Percentiles rank a stretch among this genome's conserved stretches.
phyloP scores from a whole-genome alignment of 768 basidiomycete genomes.

The Obba rivulosa region DNA sequence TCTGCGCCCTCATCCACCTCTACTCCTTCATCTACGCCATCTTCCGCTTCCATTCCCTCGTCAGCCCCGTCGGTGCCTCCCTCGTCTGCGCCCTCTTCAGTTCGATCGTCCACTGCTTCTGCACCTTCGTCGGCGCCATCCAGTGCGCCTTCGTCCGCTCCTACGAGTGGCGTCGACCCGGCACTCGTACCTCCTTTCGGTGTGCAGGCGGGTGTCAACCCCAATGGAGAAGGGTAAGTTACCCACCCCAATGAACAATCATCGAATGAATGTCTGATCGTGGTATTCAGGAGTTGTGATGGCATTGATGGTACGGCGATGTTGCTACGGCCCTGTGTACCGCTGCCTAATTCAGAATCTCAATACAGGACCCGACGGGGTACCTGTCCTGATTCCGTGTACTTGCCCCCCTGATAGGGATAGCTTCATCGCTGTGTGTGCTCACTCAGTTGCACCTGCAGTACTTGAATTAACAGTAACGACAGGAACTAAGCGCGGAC shows the following conservation, averaged over 20 bases:
- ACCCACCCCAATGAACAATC: no score
- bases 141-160: slow-evolving; percentile 5
- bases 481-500: slow-evolving; percentile 32
- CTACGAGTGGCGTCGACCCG: slow-evolving; percentile 11
- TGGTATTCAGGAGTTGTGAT: slow-evolving; percentile 21
- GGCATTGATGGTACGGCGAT: slow-evolving; percentile 18
- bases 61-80: neutral
- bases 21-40: neutral
- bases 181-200: slow-evolving; percentile 17
- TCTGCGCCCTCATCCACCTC: neutral
- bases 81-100: neutral
- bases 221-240: slow-evolving; percentile 11
- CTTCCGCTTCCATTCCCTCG: neutral
- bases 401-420: slow-evolving; percentile 32
- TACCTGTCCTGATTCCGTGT: slow-evolving; percentile 37
- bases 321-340: no score
- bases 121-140: slow-evolving; percentile 24
- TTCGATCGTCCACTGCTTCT: neutral
- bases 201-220: slow-evolving; percentile 8
- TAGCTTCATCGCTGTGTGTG: slow-evolving; percentile 27
- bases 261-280: neutral
- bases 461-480: neutral
- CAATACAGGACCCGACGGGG: slow-evolving; percentile 19
- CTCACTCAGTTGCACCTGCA: neutral
- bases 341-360: neutral